A percentile compares a stretch with the other conserved stretches of the same genome.
phyloP scores from a whole-genome alignment of 2,329 filamentous ascomycete genomes.

The Colletotrichum chrysophilum region DNA sequence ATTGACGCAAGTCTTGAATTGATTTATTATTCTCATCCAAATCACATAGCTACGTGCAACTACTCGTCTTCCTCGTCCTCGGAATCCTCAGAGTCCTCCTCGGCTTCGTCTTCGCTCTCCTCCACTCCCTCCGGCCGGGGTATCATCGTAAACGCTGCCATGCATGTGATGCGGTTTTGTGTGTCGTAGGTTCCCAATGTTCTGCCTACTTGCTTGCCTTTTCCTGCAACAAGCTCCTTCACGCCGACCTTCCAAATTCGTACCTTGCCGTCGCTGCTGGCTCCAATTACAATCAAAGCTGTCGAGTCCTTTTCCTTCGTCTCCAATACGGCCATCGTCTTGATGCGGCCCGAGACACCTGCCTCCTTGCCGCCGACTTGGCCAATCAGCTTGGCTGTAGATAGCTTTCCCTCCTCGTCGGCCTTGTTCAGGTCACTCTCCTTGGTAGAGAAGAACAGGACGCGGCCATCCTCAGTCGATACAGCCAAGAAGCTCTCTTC shows the following conservation, averaged over 20 bases:
- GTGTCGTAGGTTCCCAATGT: constrained; percentile 83
- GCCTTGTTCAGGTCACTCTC: constrained; percentile 47
- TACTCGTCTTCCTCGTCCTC: constrained; percentile 44
- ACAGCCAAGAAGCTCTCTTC: constrained; percentile 70
- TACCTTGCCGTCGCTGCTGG: constrained; percentile 85
- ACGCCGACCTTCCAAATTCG: constrained; percentile 72
- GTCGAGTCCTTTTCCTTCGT: constrained; percentile 39
- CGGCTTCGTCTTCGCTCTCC: constrained; percentile 60
- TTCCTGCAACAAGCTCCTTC: constrained; percentile 42
- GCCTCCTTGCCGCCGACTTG: constrained; percentile 77
- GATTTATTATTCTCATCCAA: constrained; percentile 1
- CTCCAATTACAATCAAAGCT: constrained; percentile 68
- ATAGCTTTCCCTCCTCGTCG: constrained; percentile 40
- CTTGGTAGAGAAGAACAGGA: constrained; percentile 81
- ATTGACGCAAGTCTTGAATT: neutral
- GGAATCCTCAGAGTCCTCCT: constrained; percentile 41
- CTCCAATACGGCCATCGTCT: constrained; percentile 79
- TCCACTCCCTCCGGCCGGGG: constrained; percentile 66
- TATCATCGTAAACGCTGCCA: constrained; percentile 87
- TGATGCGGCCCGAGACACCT: constrained; percentile 76
- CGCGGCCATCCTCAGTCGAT: constrained; percentile 88
- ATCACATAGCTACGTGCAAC: neutral
- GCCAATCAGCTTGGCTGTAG: constrained; percentile 71
- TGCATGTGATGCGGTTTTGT: constrained; percentile 85
- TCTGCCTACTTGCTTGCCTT: constrained; percentile 56